phyloP scores from a whole-genome alignment of 257 asterid genomes.

The Solanum piurae region DNA sequence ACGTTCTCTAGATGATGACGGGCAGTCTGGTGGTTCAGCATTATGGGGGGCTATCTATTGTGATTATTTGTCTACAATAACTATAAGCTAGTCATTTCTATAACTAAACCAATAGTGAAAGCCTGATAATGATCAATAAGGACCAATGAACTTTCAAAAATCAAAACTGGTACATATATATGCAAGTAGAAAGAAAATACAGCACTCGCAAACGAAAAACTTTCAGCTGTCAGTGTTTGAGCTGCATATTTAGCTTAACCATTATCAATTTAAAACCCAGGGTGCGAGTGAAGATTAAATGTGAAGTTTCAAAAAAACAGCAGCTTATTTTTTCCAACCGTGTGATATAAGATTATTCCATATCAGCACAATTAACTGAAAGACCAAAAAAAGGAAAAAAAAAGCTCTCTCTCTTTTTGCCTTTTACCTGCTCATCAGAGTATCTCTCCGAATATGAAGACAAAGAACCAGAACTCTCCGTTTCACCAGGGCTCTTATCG shows the following conservation, averaged over 20 bases:
- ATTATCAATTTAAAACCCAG: background rate
- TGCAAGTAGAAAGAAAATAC: background rate
- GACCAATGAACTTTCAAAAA: background rate
- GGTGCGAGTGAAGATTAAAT: background rate
- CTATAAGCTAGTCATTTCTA: background rate
- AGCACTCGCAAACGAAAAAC: background rate
- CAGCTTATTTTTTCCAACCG: background rate
- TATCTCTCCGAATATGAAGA: slow-evolving; percentile 53
- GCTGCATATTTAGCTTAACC: background rate
- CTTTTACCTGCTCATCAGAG: slow-evolving; percentile 58
- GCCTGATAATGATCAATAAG: background rate
- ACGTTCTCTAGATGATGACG: background rate
- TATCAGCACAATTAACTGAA: background rate
- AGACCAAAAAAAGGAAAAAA: background rate
- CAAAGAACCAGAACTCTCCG: slow-evolving; percentile 56
- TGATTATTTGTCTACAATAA: background rate
- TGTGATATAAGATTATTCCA: background rate
- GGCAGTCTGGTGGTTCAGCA: background rate
- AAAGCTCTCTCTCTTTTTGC: background rate
- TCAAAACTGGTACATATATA: background rate
- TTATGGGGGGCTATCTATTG: background rate
- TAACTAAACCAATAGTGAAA: background rate
- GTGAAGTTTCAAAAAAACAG: background rate
- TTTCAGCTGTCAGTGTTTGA: background rate
- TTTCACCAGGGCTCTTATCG: slow-evolving; percentile 63